phyloP scores from a whole-genome alignment of 352 stramenopile species.

The Phytophthora fragariae region DNA sequence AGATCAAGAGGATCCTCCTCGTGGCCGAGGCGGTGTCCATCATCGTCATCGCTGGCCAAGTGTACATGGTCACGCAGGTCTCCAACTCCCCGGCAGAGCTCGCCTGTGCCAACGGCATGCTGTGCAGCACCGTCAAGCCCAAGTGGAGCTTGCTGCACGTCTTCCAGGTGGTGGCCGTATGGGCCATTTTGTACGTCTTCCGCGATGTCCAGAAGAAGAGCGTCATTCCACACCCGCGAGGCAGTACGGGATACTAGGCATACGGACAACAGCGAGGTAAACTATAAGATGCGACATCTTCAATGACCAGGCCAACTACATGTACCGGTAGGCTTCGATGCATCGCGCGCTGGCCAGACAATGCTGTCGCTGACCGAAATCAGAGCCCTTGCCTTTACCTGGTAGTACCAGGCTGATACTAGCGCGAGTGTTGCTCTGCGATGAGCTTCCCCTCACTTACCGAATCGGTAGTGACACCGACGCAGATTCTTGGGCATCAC shows the following conservation, averaged over 20 bases:
- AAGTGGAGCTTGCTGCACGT: slow-evolving; percentile 36
- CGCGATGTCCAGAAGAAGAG: slow-evolving; percentile 42
- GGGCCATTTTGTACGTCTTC: slow-evolving; percentile 38
- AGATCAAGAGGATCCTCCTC: slow-evolving; percentile 43
- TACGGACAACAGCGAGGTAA: background rate
- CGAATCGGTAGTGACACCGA: no score
- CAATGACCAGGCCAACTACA: no score
- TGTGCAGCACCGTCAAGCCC: slow-evolving; percentile 23
- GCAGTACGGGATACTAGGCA: slow-evolving; percentile 20
- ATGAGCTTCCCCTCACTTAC: no score
- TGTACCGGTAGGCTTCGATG: no score
- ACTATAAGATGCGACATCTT: background rate
- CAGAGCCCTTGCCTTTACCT: slow-evolving; percentile 20
- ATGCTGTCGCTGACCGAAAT: background rate
- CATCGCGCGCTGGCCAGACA: no score
- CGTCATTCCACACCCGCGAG: slow-evolving; percentile 24
- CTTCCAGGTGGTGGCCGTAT: slow-evolving; percentile 40
- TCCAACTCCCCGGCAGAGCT: slow-evolving; percentile 27
- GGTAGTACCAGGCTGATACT: background rate
- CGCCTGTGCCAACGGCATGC: slow-evolving; percentile 36
- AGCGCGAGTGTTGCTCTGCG: background rate
- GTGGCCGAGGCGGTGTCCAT: slow-evolving; percentile 29
- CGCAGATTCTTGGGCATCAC: no score
- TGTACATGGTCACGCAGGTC: slow-evolving; percentile 30
- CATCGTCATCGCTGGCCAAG: slow-evolving; percentile 29